phyloP scores from a whole-genome alignment of 2,329 filamentous ascomycete species.

The Colletotrichum euphorbiae region DNA sequence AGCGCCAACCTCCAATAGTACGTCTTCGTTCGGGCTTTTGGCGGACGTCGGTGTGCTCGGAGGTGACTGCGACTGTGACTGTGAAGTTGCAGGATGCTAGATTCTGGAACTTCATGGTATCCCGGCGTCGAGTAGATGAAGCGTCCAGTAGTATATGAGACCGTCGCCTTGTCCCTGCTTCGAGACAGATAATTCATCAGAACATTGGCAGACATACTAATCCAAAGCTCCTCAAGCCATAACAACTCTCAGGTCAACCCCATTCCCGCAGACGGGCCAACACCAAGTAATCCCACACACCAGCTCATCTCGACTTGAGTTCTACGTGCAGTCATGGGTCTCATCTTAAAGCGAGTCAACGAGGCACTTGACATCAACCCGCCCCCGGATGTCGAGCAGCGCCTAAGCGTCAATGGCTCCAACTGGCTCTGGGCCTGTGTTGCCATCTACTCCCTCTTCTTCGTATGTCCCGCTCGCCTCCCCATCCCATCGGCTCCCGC shows the following conservation, averaged over 20 bases:
- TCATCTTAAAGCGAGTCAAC: conserved; percentile 53
- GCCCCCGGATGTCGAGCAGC: conserved; percentile 51
- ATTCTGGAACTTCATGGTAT: conserved; percentile 8
- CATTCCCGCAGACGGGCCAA: background rate
- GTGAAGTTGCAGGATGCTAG: background rate
- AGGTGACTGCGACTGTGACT: conserved; percentile 2
- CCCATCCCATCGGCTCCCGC: background rate
- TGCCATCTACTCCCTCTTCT: conserved; percentile 59
- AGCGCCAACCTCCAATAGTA: background rate
- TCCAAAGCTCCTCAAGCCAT: background rate
- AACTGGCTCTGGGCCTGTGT: conserved; percentile 68
- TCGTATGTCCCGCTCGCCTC: conserved; percentile 49
- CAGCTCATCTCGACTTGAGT: background rate
- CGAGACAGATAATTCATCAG: background rate
- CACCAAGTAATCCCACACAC: background rate
- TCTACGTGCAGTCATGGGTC: conserved; percentile 45
- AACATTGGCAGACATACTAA: background rate
- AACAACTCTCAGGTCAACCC: background rate
- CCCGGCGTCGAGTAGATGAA: background rate
- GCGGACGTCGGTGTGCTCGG: conserved; percentile 1
- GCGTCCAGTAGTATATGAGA: conserved; percentile 31
- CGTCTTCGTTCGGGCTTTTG: background rate
- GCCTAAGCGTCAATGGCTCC: conserved; percentile 59
- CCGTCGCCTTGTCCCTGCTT: background rate
- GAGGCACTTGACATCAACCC: conserved; percentile 62